Evolutionary conservation across 176 grass and related monocot species (phyloP).

Genomic region (Hordeum vulgare): MorexV3_pseudomolecules_assembly NC_058523.1:400238875-400239374

Average conservation of each 20-base stretch:
- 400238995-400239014: too few species aligned
- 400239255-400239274: neutral
- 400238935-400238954: too few species aligned
- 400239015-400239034: neutral
- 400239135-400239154: neutral
- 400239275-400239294: too few species aligned
- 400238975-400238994: too few species aligned
- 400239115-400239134: neutral
- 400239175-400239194: neutral
- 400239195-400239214: neutral
- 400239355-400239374: too few species aligned
- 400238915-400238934: too few species aligned
- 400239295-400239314: too few species aligned
- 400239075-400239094: neutral
- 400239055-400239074: neutral
- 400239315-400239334: too few species aligned
- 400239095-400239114: neutral
- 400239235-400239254: neutral
- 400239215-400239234: neutral
- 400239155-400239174: neutral
- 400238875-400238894: too few species aligned
- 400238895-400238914: too few species aligned
- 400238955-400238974: too few species aligned
- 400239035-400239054: neutral
- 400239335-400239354: too few species aligned